Evolutionary conservation across 2,329 filamentous ascomycete species (phyloP).

Genomic region (Teratosphaeria nubilosa): DNA sequence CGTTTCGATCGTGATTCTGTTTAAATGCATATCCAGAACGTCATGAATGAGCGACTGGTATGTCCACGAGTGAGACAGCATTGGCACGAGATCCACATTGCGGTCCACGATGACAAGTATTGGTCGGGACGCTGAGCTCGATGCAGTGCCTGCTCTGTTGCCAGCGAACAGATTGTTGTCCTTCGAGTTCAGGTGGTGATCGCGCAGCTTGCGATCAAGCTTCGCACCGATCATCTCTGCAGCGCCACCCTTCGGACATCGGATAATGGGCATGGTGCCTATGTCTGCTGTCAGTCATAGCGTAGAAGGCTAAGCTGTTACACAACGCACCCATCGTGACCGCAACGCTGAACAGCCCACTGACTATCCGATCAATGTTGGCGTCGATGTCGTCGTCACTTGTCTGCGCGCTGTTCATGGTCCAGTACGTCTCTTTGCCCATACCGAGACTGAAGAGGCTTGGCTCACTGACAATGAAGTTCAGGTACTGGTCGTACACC

Average conservation of each 20-base stretch:
- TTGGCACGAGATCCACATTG: conserved; percentile 89
- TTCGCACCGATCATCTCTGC: conserved; percentile 92
- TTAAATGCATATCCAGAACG: conserved; percentile 70
- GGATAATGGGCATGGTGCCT: conserved; percentile 89
- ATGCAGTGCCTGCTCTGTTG: conserved; percentile 51
- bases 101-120: conserved; percentile 90
- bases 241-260: conserved; percentile 84
- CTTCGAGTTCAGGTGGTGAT: conserved; percentile 95
- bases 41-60: conserved; percentile 79
- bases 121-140: conserved; percentile 57
- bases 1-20: conserved; percentile 86
- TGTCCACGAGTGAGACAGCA: conserved; percentile 96
- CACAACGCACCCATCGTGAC: conserved; percentile 77
- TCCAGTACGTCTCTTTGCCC: conserved; percentile 89
- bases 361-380: conserved; percentile 84
- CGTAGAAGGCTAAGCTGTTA: background rate
- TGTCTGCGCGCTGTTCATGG: conserved; percentile 86
- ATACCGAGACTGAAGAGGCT: conserved; percentile 92
- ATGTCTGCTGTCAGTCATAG: conserved; percentile 1
- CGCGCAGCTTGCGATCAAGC: conserved; percentile 86
- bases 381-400: conserved; percentile 81
- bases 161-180: conserved; percentile 78
- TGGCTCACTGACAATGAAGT: conserved; percentile 92
- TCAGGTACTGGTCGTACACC: conserved; percentile 92
- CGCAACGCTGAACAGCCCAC: conserved; percentile 91